A percentile compares a stretch with the other conserved stretches of the same genome.
phyloP scores from a whole-genome alignment of 805 yeast species.

The Kazachstania psychrophila region DNA sequence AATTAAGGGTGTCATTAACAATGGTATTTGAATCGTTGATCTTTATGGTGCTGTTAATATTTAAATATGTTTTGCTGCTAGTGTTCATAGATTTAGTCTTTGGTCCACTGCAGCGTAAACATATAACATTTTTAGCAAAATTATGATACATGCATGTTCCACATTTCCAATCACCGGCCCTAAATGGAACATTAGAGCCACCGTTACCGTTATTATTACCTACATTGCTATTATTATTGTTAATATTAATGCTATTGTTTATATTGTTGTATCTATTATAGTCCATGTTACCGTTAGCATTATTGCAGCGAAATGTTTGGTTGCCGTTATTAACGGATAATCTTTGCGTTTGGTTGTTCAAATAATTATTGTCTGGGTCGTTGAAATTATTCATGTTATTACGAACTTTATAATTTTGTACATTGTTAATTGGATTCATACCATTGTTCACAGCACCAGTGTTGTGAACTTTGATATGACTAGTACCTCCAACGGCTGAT shows the following conservation, averaged over 20 bases:
- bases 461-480: not conserved
- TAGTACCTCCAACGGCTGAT: conserved; percentile 37
- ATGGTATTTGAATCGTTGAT: too few species aligned
- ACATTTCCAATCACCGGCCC: conserved; percentile 98
- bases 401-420: too few species aligned
- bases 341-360: too few species aligned
- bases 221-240: conserved; percentile 5
- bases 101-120: conserved; percentile 82
- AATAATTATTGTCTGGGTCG: conserved; percentile 8
- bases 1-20: too few species aligned
- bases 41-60: not conserved
- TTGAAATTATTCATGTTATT: not conserved
- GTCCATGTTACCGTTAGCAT: conserved; percentile 5
- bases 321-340: conserved; percentile 11
- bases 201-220: conserved; percentile 16
- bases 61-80: too few species aligned
- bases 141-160: conserved; percentile 76
- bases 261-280: conserved; percentile 5
- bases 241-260: conserved; percentile 4
- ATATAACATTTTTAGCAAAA: conserved; percentile 81
- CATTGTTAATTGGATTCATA: conserved; percentile 11
- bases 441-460: conserved; percentile 8
- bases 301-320: conserved; percentile 4
- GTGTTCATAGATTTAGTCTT: conserved; percentile 19
- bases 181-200: conserved; percentile 66